Base-by-base conservation (phyloP, 352 stramenopile species). In the Aphanomyces cochlioides region DNA sequence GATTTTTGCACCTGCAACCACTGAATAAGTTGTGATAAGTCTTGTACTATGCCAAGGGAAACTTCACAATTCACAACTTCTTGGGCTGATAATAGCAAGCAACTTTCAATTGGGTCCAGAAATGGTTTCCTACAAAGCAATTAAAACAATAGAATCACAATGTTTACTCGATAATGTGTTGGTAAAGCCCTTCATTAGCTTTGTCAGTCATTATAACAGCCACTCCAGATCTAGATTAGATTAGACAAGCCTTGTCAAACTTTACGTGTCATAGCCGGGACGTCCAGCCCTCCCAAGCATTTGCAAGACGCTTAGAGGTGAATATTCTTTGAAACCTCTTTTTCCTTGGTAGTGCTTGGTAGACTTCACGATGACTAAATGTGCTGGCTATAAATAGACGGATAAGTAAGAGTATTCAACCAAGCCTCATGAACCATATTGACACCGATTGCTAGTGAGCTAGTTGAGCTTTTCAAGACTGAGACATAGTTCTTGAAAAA, bases 321-420 rank as follows among this genome's bases (percentile, higher is more conserved):
- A 41, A n/a, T 67, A 56, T 50, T 67, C 59, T 56, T 34, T 48
- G 37, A 34, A 67, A 8, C 59, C 59, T 10, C 17, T 43, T 17
- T 36, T 10, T 17, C 59, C 59, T 56, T 67, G 40, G 13, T 67
- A 67, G 3, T 43, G 28, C 28, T 67, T 41, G 15, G 59, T 67
- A n/a, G 59, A 67, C n/a, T 67, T 67, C 41, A 67, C 56, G 38
- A 67, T 50, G 39, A 67, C 59, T 17, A 67, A 45, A 19, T 67
- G 59, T 34, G 59, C 59, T 15, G 59, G 59, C 59, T 67, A 66
- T 3, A 66, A 66, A 28, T 2, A 5, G 5, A 21, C 53, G 37
- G 15, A n/a, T 28, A n/a, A 15, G 37, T 38, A 3, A 60, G 5
- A 13, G 12, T 66, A n/a, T 50, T 50, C 17, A n/a, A 15, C 8